Evolutionary conservation across 164 flowering plant species (phyloP), one percentile per base, ranked within the genome.

Genomic region (Annona cherimola): DNA sequence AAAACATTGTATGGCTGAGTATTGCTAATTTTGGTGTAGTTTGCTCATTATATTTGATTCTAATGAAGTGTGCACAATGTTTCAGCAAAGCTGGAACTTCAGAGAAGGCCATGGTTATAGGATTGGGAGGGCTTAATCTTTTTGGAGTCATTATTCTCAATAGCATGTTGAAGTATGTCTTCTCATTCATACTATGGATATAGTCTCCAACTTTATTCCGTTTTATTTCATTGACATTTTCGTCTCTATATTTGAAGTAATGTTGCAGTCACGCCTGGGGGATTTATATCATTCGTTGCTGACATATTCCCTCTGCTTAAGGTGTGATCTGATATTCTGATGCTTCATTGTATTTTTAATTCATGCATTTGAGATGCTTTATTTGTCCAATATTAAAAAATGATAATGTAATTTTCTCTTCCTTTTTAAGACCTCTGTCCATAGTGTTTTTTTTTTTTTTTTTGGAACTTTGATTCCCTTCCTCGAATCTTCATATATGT

Each of bases 281-380:
- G 94, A 43, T 87, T 88, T 78, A 78, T 96, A 18, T 79, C 87
- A 76, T 96, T 93, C 81, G 97, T 90, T 65, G 45, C 88, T 9
- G 81, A 75, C 66, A 86, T 96, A 81, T 88, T 92, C 82, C 99
- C 99, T 70, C 69, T 93, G 44, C 99, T 96, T 82, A 97, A 96
- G 99, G 99, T 96, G 18, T 75, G 81, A 50, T 71, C 70, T 63
- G 45, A 61, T 68, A 26, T 70, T 76, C 73, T 44, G 50, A 26
- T 9, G 44, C 18, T 14, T 46, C 6, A 68, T 40, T 18, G 14
- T 39, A 12, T 5, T 62, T 62, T 62, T 5, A 62, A 62, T 39
- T 66, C 18, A 60, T 19, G 5, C 5, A 60, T 60, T 66, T 40
- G 66, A 63, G 40, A 6, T 63, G 42, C 40, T 63, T 63, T 8